Evolutionary conservation across 2,329 filamentous ascomycete genomes (phyloP).

Genomic region (Penicillium sp.): DNA sequence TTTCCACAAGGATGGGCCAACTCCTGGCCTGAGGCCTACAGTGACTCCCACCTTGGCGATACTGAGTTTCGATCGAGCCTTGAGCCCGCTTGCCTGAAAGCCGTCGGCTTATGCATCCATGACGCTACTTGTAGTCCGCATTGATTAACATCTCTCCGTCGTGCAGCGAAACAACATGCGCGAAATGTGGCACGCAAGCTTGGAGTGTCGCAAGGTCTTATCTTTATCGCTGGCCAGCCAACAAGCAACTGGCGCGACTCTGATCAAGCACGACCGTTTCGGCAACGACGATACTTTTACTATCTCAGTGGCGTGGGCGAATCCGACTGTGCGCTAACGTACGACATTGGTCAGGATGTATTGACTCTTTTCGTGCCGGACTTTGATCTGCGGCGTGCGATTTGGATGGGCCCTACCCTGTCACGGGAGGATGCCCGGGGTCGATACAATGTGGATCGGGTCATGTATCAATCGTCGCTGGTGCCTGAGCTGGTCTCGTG

Average conservation of each 20-base stretch:
- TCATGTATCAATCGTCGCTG: slow-evolving; percentile 52
- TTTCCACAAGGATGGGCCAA: slow-evolving; percentile 1
- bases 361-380: slow-evolving; percentile 70
- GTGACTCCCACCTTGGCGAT: too few relatives aligned
- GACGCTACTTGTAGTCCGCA: slow-evolving; percentile 3
- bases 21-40: background rate
- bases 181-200: slow-evolving; percentile 42
- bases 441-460: slow-evolving; percentile 64
- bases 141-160: slow-evolving; percentile 6
- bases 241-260: slow-evolving; percentile 52
- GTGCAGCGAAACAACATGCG: slow-evolving; percentile 46
- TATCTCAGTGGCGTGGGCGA: slow-evolving; percentile 53
- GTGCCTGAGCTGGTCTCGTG: slow-evolving; percentile 45
- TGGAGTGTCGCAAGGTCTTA: slow-evolving; percentile 42
- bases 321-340: slow-evolving; percentile 51
- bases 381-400: slow-evolving; percentile 49
- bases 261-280: slow-evolving; percentile 52
- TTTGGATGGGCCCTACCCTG: slow-evolving; percentile 40
- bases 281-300: slow-evolving; percentile 58
- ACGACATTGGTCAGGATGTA: slow-evolving; percentile 53
- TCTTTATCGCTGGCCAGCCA: slow-evolving; percentile 52
- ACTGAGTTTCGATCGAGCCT: background rate
- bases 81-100: background rate
- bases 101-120: slow-evolving; percentile 1
- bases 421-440: slow-evolving; percentile 52